These are phyloP conservation scores for Sarocladium strictum DNA, from an alignment of 2,329 filamentous ascomycete genomes.

Conservation along the genomic window DNA sequence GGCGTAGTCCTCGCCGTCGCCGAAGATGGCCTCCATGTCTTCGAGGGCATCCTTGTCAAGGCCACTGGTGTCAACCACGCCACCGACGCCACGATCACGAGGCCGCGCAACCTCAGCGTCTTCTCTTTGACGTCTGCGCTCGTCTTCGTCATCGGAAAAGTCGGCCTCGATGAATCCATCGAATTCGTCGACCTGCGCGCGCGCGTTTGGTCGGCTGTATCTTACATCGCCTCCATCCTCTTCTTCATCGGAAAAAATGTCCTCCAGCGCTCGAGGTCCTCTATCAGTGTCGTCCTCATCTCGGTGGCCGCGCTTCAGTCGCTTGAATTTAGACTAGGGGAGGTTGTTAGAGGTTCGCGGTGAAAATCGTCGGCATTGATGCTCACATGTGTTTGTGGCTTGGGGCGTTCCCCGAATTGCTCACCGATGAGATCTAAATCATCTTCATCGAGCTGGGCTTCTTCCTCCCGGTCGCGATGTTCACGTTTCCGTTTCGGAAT, in stretches of 20 bases:
- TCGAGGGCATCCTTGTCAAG: constrained; percentile 90
- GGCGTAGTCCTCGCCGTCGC: constrained; percentile 90
- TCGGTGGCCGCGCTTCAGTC: constrained; percentile 85
- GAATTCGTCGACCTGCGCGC: constrained; percentile 66
- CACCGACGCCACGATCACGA: constrained; percentile 62
- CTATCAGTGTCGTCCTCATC: constrained; percentile 61
- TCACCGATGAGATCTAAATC: constrained; percentile 93
- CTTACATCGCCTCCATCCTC: constrained; percentile 58
- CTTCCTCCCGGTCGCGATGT: constrained; percentile 68
- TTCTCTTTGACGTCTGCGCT: constrained; percentile 68
- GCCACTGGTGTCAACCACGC: constrained; percentile 72
- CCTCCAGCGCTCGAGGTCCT: constrained; percentile 68
- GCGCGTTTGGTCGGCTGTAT: constrained; percentile 47
- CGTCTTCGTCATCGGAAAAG: constrained; percentile 80
- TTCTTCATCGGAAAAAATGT: constrained; percentile 95
- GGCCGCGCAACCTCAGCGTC: constrained; percentile 86
- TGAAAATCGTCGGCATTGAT: too few relatives aligned
- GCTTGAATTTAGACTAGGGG: constrained; percentile 81
- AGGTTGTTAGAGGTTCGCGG: constrained; percentile 15
- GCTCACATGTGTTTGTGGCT: constrained; percentile 61
- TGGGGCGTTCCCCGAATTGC: constrained; percentile 58
- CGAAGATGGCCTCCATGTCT: constrained; percentile 94
- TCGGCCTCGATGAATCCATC: constrained; percentile 98
- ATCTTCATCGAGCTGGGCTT: constrained; percentile 90
- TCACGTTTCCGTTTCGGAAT: constrained; percentile 68